phyloP scores from a whole-genome alignment of 768 basidiomycete species.

The Lactifluus piperatus region DNA sequence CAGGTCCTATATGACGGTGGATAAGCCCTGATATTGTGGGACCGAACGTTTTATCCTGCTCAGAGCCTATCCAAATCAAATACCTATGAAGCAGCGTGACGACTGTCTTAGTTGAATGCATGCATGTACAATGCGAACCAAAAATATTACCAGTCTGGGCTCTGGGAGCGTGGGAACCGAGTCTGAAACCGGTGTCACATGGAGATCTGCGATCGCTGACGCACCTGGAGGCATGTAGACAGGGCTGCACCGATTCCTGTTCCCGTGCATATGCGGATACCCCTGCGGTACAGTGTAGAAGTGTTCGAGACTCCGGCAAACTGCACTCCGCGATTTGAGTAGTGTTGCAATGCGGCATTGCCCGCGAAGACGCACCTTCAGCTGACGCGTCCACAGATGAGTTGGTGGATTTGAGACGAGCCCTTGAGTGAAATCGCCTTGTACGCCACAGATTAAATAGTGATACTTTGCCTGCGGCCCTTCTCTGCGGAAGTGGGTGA shows the following conservation, averaged over 20 bases:
- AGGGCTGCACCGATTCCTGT: conserved; percentile 76
- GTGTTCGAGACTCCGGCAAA: conserved; percentile 77
- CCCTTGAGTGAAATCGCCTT: conserved; percentile 70
- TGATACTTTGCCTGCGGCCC: conserved; percentile 66
- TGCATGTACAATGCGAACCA: not conserved
- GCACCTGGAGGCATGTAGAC: conserved; percentile 38
- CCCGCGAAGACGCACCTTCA: conserved; percentile 47
- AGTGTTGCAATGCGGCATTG: not conserved
- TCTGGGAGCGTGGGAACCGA: conserved; percentile 40
- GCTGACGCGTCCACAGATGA: conserved; percentile 68
- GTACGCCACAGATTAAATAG: conserved; percentile 76
- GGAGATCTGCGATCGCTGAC: not conserved
- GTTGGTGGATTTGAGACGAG: conserved; percentile 63
- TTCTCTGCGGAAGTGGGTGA: conserved; percentile 37
- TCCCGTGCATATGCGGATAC: conserved; percentile 75
- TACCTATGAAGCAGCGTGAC: conserved; percentile 37
- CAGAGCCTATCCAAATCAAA: conserved; percentile 79
- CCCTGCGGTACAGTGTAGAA: conserved; percentile 68
- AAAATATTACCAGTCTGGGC: conserved; percentile 50
- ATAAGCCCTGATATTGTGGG: conserved; percentile 74
- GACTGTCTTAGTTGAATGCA: not conserved
- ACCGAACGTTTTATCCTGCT: conserved; percentile 80
- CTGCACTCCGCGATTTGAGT: conserved; percentile 28
- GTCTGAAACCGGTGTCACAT: not conserved
- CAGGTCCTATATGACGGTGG: conserved; percentile 59